Percentiles rank a stretch among this genome's conserved stretches.
These are phyloP conservation scores for Fusarium sp. DNA, from an alignment of 2,329 filamentous ascomycete species.

Conservation along the genomic window DNA sequence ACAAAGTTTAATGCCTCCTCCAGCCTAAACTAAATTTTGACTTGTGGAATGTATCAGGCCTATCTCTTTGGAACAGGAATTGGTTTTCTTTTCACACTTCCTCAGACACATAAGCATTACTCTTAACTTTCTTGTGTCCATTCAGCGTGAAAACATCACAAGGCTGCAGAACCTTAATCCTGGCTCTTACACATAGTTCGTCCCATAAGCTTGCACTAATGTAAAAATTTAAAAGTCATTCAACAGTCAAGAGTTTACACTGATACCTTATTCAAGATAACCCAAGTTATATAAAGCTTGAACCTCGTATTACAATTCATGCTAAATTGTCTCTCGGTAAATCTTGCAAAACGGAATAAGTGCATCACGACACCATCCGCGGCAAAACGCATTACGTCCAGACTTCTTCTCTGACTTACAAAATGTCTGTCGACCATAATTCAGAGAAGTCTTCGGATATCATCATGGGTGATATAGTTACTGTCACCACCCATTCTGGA, in stretches of 20 bases:
- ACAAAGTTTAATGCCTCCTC: background rate
- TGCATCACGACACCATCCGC: too few species aligned
- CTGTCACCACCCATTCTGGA: fast-evolving
- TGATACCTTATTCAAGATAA: background rate
- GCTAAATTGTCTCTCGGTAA: fast-evolving
- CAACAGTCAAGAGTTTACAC: background rate
- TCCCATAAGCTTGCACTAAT: background rate
- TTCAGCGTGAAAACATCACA: background rate
- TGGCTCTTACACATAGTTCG: background rate
- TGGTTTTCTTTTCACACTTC: background rate
- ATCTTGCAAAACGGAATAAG: background rate
- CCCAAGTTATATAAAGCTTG: background rate
- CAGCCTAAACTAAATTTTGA: background rate
- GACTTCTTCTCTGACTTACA: background rate
- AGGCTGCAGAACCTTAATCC: background rate
- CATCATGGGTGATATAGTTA: background rate
- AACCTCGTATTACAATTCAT: background rate
- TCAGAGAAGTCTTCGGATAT: background rate
- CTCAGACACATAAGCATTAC: background rate
- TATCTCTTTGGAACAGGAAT: fast-evolving
- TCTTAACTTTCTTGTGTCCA: background rate
- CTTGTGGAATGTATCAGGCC: background rate
- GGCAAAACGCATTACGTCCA: too few species aligned
- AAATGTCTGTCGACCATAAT: background rate
- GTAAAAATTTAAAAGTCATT: background rate